Base-by-base conservation (phyloP, 768 basidiomycete genomes). In the Tephrocybe sp. region DNA sequence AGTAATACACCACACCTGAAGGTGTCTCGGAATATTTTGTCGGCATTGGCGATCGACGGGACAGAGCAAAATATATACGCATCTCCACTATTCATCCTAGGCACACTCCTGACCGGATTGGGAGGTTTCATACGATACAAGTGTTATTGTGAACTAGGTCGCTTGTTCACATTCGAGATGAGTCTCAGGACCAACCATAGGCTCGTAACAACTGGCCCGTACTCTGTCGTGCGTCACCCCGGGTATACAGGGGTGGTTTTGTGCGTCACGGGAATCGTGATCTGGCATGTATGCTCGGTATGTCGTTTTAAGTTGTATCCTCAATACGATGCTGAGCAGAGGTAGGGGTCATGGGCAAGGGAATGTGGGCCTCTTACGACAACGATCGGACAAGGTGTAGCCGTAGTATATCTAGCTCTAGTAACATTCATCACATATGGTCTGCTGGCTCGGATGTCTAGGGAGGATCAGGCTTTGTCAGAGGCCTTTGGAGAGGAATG, bases 81-180 rank as follows among this genome's bases (percentile, higher is more conserved):
- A 5, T 70, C 73, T 1, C 47, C 61, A 0, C 21, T 61, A 24
- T 74, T 71, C 49, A 36, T 77, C 34, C 26, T 69, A 8, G 79
- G 77, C 2, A 68, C 66, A 19, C 44, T 63, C n/a, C 56, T 80
- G 43, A 65, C 67, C 12, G 57, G 64, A 19, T 19, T 68, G 0
- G 79, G 78, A 12, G 74, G 72, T 0, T 71, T 67, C 41, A 67
- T 77, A 42, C 69, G 78, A 19, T 62, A 62, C 51, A 38, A 50
- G 11, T 79, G 78, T 53, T 82, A 75, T 58, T 62, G 68, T 30
- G 73, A 72, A 30, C 68, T 83, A 13, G 79, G 77, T 4, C 58
- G 44, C 1, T 57, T 77, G 36, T 80, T 80, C 58, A 83, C 79
- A 0, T 82, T 78, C 47, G 75, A 80, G 58, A 66, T 80, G 67